A percentile compares a stretch with the other conserved stretches of the same genome.
Conservation (phyloP, 2,329 filamentous ascomycete genomes). For the Neurospora crassa region DNA sequence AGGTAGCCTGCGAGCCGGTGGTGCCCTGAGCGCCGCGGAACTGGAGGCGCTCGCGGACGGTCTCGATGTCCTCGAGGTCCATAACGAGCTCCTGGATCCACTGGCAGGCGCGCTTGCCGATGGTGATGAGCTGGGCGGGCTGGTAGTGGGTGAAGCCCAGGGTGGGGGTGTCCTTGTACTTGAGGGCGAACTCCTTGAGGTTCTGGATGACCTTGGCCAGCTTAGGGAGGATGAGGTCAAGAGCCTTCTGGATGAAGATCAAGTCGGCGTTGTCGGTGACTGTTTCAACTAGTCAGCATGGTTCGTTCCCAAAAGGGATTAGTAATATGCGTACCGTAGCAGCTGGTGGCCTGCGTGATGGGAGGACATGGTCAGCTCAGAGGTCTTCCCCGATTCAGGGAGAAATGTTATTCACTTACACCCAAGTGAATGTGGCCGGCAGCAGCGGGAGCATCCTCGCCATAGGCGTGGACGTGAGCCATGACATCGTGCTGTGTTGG, state of each 20-base stretch:
- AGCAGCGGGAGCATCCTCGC: conserved; percentile 58
- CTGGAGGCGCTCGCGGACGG: conserved; percentile 55
- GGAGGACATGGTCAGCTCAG: not conserved
- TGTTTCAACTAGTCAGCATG: conserved; percentile 2
- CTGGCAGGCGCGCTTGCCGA: conserved; percentile 59
- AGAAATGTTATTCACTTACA: conserved; percentile 32
- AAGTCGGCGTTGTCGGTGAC: conserved; percentile 70
- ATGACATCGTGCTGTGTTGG: conserved; percentile 36
- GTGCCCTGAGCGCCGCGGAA: conserved; percentile 65
- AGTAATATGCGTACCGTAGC: conserved; percentile 26
- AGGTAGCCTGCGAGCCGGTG: conserved; percentile 70
- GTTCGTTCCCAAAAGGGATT: not conserved
- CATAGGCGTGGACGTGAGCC: conserved; percentile 69
- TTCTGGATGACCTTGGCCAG: conserved; percentile 71
- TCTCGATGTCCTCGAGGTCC: conserved; percentile 67
- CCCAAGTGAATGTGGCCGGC: conserved; percentile 80
- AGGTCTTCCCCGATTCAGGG: not conserved
- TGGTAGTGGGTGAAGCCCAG: conserved; percentile 71
- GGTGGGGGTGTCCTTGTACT: conserved; percentile 61
- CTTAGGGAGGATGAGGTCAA: conserved; percentile 68
- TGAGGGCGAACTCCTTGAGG: conserved; percentile 59
- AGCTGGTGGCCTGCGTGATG: conserved; percentile 27
- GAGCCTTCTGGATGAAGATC: conserved; percentile 55
- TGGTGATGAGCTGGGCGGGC: conserved; percentile 51
- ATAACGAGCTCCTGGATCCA: conserved; percentile 62